These are phyloP conservation scores for Vicia villosa DNA, from an alignment of 306 rosid genomes.

Conservation along the genomic window DNA sequence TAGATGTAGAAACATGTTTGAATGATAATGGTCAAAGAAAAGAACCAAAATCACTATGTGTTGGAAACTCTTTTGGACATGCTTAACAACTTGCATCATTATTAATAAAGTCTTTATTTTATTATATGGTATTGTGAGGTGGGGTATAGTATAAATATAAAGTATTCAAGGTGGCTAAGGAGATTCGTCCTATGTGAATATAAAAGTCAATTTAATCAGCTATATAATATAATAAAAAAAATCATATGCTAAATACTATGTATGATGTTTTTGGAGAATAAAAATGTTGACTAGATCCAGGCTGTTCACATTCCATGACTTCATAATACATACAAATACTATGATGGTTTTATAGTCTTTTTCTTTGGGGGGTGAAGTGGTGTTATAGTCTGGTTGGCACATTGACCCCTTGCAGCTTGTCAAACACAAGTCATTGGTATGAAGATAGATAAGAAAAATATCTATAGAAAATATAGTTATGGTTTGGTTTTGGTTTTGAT, in stretches of 20 bases:
- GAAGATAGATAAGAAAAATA: background rate
- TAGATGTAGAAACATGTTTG: slow-evolving; percentile 36
- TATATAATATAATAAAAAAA: slow-evolving; percentile 12
- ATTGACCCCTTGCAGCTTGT: background rate
- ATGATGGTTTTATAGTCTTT: background rate
- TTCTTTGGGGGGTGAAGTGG: background rate
- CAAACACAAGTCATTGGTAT: slow-evolving; percentile 9
- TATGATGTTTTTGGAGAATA: background rate
- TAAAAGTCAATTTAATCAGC: slow-evolving; percentile 47
- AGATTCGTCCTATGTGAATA: slow-evolving; percentile 9
- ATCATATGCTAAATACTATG: slow-evolving; percentile 27
- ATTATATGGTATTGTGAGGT: background rate
- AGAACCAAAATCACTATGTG: slow-evolving; percentile 33
- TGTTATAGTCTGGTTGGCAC: background rate
- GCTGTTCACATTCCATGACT: slow-evolving; percentile 26
- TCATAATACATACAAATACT: background rate
- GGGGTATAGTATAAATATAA: background rate
- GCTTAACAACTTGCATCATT: slow-evolving; percentile 37
- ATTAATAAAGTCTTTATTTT: background rate
- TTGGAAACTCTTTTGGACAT: slow-evolving; percentile 37
- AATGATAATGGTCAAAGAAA: slow-evolving; percentile 47
- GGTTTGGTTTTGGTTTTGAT: background rate
- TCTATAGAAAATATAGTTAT: background rate
- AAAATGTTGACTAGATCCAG: slow-evolving; percentile 43
- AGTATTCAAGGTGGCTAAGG: slow-evolving; percentile 39